Evolutionary conservation across 2,329 filamentous ascomycete genomes (phyloP).

Genomic region (Aspergillus ruber): DNA sequence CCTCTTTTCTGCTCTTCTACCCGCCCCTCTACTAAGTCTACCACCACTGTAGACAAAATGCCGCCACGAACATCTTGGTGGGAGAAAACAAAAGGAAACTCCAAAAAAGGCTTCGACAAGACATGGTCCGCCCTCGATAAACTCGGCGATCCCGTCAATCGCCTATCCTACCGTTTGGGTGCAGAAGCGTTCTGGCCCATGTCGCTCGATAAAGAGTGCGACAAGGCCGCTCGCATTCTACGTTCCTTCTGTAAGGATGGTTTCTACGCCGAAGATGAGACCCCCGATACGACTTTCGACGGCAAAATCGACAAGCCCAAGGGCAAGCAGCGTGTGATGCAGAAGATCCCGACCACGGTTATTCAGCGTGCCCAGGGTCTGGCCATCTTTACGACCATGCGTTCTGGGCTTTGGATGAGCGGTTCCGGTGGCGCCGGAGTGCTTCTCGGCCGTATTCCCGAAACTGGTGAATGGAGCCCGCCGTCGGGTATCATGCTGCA

Average conservation of each 20-base stretch:
- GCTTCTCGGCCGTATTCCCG: conserved; percentile 67
- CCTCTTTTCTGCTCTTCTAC: background rate
- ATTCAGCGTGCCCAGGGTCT: conserved; percentile 85
- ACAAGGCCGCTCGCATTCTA: conserved; percentile 83
- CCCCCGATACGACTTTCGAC: conserved; percentile 37
- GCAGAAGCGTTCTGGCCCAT: conserved; percentile 80
- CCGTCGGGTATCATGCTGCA: conserved; percentile 88
- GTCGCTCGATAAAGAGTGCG: conserved; percentile 77
- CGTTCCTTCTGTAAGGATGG: conserved; percentile 84
- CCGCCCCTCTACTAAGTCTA: background rate
- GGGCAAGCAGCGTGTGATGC: conserved; percentile 59
- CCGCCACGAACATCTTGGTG: conserved; percentile 42
- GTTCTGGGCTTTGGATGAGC: conserved; percentile 83
- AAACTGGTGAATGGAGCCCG: conserved; percentile 84
- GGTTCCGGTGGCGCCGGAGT: conserved; percentile 87
- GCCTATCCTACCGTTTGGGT: conserved; percentile 72
- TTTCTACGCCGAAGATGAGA: conserved; percentile 58
- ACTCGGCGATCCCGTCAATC: conserved; percentile 70
- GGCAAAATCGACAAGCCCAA: conserved; percentile 49
- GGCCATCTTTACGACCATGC: conserved; percentile 93
- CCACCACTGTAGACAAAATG: conserved; percentile 19
- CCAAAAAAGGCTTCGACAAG: conserved; percentile 66
- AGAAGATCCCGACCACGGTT: conserved; percentile 80
- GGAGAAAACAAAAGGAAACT: conserved; percentile 46
- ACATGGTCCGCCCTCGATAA: conserved; percentile 63